Percentiles rank a stretch among this genome's conserved stretches.
phyloP scores from a whole-genome alignment of 2,329 filamentous ascomycete genomes.

The Colletotrichum orbiculare region DNA sequence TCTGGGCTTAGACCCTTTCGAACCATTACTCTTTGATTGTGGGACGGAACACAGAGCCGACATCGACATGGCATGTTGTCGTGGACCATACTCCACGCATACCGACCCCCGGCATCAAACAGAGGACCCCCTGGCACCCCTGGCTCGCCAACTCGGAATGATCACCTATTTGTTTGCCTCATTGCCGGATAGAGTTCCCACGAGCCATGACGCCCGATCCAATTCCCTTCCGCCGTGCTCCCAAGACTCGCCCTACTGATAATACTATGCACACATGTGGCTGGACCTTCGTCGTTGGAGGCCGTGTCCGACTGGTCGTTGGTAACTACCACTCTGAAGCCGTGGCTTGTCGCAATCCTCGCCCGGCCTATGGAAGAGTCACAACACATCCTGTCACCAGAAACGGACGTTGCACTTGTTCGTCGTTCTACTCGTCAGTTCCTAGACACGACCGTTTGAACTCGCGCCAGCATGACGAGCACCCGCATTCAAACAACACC shows the following conservation, averaged over 20 bases:
- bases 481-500: background rate
- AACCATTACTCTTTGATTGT: background rate
- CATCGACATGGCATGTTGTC: no score
- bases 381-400: background rate
- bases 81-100: no score
- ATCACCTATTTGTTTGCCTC: constrained; percentile 25
- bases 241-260: no score
- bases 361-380: constrained; percentile 1
- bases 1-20: background rate
- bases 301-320: background rate
- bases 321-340: no score
- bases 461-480: background rate
- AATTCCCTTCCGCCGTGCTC: background rate
- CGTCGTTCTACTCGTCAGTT: background rate
- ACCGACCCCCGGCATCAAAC: constrained; percentile 21
- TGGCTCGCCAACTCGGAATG: constrained; percentile 24
- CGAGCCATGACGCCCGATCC: constrained; percentile 23
- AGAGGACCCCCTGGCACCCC: background rate
- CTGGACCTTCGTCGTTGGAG: background rate
- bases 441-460: no score
- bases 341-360: background rate
- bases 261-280: no score
- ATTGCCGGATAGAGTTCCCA: constrained; percentile 19
- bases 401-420: background rate
- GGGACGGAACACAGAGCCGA: background rate